Evolutionary conservation across 2,329 filamentous ascomycete species (phyloP).

Genomic region (Fonsecaea nubica): DNA sequence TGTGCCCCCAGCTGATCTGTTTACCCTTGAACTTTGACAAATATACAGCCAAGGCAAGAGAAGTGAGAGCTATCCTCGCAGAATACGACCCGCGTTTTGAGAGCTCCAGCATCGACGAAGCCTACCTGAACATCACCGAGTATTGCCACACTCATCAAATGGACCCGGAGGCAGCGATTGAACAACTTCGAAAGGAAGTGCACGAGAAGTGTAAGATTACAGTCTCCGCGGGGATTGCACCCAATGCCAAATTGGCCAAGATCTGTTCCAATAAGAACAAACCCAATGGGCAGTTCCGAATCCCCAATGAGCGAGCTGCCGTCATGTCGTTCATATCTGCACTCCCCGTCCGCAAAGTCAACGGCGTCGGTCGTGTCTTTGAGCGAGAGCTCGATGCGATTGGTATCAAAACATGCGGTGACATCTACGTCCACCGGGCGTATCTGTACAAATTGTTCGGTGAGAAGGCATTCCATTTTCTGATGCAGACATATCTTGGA

Average conservation of each 20-base stretch:
- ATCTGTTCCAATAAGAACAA: constrained; percentile 97
- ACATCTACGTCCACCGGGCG: constrained; percentile 79
- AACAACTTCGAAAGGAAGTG: constrained; percentile 78
- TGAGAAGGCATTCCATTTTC: constrained; percentile 86
- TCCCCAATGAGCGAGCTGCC: constrained; percentile 72
- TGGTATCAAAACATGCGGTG: constrained; percentile 84
- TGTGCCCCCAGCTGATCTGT: constrained; percentile 84
- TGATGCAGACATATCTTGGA: constrained; percentile 83
- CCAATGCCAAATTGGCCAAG: constrained; percentile 92
- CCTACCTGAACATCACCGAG: constrained; percentile 90
- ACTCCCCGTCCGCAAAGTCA: constrained; percentile 86
- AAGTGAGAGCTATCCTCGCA: constrained; percentile 80
- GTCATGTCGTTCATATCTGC: constrained; percentile 87
- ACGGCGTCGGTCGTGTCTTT: constrained; percentile 91
- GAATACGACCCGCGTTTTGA: constrained; percentile 92
- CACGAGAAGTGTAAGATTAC: constrained; percentile 79
- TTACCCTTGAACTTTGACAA: constrained; percentile 88
- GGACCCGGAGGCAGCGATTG: constrained; percentile 73
- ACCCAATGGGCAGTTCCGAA: constrained; percentile 86
- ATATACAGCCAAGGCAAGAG: constrained; percentile 86
- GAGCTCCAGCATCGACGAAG: constrained; percentile 93
- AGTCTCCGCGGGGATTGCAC: constrained; percentile 90
- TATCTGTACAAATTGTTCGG: constrained; percentile 81
- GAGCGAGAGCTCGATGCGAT: constrained; percentile 89
- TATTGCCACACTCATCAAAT: constrained; percentile 76